Evolutionary conservation across 164 flowering plant genomes (phyloP).

Genomic region (Magnolia changhungtana): DNA sequence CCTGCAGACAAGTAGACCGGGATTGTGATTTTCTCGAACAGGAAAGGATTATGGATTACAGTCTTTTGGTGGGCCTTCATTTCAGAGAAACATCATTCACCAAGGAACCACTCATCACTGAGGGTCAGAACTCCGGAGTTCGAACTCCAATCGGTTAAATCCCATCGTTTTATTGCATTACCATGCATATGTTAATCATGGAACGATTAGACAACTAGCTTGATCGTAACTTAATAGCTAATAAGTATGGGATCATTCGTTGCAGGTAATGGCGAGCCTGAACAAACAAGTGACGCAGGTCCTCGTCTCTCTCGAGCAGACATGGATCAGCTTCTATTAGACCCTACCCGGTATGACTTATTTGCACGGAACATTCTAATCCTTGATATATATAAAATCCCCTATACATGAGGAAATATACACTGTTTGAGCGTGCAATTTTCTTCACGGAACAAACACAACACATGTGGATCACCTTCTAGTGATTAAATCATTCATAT

Average conservation of each 20-base stretch:
- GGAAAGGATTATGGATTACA: slow-evolving; percentile 92
- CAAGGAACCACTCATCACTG: slow-evolving; percentile 21
- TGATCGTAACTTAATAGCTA: not conserved
- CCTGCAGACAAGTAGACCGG: slow-evolving; percentile 77
- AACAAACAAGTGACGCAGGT: slow-evolving; percentile 21
- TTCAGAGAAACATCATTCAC: slow-evolving; percentile 44
- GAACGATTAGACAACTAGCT: too few species aligned
- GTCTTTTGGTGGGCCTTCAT: slow-evolving; percentile 81
- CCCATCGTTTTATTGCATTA: slow-evolving; percentile 7
- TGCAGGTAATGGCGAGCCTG: slow-evolving; percentile 43
- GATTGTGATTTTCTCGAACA: slow-evolving; percentile 90
- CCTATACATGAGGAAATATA: not conserved
- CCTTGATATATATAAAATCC: not conserved
- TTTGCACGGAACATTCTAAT: not conserved
- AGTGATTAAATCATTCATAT: too few species aligned
- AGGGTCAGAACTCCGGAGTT: slow-evolving; percentile 20
- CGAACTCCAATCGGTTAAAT: slow-evolving; percentile 29
- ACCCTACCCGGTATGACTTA: slow-evolving; percentile 44
- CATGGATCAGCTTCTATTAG: slow-evolving; percentile 53
- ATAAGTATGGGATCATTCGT: slow-evolving; percentile 5
- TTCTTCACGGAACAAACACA: too few species aligned
- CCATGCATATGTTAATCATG: not conserved
- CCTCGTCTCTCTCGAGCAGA: slow-evolving; percentile 59
- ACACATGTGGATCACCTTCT: too few species aligned
- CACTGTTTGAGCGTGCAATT: too few species aligned